Evolutionary conservation across 2,329 filamentous ascomycete genomes (phyloP).

Genomic region (Microcera coccophila): DNA sequence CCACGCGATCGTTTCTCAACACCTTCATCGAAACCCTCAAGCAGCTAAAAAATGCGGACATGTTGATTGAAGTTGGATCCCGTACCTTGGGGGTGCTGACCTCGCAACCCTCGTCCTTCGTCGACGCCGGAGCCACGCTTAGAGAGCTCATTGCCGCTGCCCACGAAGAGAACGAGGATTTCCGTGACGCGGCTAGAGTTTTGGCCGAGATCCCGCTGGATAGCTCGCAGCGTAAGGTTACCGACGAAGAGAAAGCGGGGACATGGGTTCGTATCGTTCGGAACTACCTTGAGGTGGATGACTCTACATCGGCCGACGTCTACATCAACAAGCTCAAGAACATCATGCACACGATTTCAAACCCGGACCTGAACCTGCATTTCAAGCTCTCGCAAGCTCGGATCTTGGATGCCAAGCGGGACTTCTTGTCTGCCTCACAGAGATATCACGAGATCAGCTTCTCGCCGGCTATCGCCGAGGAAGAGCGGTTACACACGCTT

Average conservation of each 20-base stretch:
- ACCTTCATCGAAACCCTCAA: conserved; percentile 63
- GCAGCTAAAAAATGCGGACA: conserved; percentile 55
- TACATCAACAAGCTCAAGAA: conserved; percentile 96
- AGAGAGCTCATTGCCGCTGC: conserved; percentile 79
- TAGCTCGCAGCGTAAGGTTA: conserved; percentile 78
- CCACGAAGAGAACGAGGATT: conserved; percentile 80
- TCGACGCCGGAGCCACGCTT: conserved; percentile 78
- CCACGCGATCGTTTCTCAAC: conserved; percentile 65
- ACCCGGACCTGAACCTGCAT: conserved; percentile 72
- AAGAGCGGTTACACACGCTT: conserved; percentile 80
- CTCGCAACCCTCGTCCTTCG: conserved; percentile 62
- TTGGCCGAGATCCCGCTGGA: conserved; percentile 86
- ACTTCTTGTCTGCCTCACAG: conserved; percentile 82
- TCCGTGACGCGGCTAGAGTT: conserved; percentile 68
- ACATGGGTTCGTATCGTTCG: conserved; percentile 94
- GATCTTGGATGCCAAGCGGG: conserved; percentile 84
- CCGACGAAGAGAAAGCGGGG: conserved; percentile 74
- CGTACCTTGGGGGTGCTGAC: conserved; percentile 65
- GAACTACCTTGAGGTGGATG: conserved; percentile 90
- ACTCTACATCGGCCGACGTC: conserved; percentile 76
- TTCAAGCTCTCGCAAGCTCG: conserved; percentile 90
- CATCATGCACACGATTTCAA: conserved; percentile 72
- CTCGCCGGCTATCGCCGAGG: conserved; percentile 72
- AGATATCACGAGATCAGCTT: conserved; percentile 87
- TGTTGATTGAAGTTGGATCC: conserved; percentile 71